Conservation (phyloP, 2,329 filamentous ascomycete species). For the Ophiostoma australiae region DNA sequence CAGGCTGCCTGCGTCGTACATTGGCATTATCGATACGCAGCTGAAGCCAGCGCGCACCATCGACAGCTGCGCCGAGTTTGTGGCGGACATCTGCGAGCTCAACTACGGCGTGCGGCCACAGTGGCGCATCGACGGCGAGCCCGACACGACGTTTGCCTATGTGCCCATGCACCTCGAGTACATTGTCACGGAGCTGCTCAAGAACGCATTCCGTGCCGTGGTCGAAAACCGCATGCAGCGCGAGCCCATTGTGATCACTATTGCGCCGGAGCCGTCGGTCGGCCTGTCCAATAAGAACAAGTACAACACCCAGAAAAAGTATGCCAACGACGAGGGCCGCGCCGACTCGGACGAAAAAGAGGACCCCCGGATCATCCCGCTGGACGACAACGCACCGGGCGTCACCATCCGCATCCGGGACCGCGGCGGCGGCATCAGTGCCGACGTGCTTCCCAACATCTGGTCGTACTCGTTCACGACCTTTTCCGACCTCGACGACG, state of each 20-base stretch:
- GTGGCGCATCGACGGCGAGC: constrained; percentile 77
- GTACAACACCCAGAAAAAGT: constrained; percentile 10
- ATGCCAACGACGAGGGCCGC: constrained; percentile 23
- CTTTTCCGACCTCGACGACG: constrained; percentile 65
- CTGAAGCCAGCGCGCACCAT: constrained; percentile 77
- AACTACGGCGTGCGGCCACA: constrained; percentile 86
- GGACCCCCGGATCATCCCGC: constrained; percentile 44
- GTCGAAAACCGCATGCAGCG: constrained; percentile 75
- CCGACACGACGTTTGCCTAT: constrained; percentile 83
- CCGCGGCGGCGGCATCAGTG: constrained; percentile 86
- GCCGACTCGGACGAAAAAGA: not conserved
- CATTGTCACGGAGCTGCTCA: constrained; percentile 91
- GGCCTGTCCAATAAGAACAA: constrained; percentile 18
- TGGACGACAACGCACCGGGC: constrained; percentile 66
- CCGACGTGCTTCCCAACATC: constrained; percentile 76
- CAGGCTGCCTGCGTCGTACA: constrained; percentile 54
- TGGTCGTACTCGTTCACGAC: constrained; percentile 99
- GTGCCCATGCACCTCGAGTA: constrained; percentile 96
- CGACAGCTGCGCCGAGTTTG: constrained; percentile 79
- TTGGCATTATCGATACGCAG: constrained; percentile 87
- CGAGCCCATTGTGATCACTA: constrained; percentile 85
- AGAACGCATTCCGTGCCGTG: constrained; percentile 92
- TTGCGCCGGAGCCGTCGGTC: constrained; percentile 61
- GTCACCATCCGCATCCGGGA: constrained; percentile 95
- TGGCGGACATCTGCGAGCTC: constrained; percentile 93